Evolutionary conservation across 805 yeast genomes (phyloP), one percentile per base, ranked within the genome.

Genomic region (Ogataea nakhonphanomensis): DNA sequence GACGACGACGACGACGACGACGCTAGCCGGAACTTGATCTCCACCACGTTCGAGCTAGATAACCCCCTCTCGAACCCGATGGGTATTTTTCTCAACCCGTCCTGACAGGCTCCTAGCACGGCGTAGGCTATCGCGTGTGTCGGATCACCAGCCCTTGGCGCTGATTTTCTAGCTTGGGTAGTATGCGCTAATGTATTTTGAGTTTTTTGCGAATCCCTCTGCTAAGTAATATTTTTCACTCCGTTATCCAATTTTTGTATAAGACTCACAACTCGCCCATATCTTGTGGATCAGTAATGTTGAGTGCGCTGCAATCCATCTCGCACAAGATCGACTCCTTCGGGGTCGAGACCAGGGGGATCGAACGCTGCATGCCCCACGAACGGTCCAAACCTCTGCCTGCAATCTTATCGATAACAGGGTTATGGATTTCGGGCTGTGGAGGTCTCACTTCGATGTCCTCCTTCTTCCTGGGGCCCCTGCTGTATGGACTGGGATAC

Each of bases 361-460:
- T 88, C 34, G 89, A 84, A 46, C 69, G 95, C 44, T 77, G 84
- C 24, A 64, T 73, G 29, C 84, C 93, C 0, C 69, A 79, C 46
- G 85, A 83, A 36, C 51, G 68, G 27, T 41, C 54, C 23, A 33
- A 42, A 1, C 45, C 53, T 11, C 22, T 14, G 7, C 39, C 39
- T 13, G 41, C 55, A 0, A 39, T 56, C 7, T 25, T 72, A 5
- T 66, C 72, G 11, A 86, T 85, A 12, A 60, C 73, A 9, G 89
- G 93, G 2, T 70, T 87, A 31, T 88, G 96, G 96, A 55, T 85
- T 11, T 79, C 90, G 29, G 95, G 91, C 0, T 75, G 90, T 43
- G 95, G 95, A 37, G 89, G 95, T 0, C 66, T 88, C n/a, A 81
- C 95, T 2, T 85, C 96, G 1, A 84, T 88, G 89, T 83, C 95